phyloP scores from a whole-genome alignment of 1,284 basidiomycete genomes.

The Vanrija pseudolonga region DNA sequence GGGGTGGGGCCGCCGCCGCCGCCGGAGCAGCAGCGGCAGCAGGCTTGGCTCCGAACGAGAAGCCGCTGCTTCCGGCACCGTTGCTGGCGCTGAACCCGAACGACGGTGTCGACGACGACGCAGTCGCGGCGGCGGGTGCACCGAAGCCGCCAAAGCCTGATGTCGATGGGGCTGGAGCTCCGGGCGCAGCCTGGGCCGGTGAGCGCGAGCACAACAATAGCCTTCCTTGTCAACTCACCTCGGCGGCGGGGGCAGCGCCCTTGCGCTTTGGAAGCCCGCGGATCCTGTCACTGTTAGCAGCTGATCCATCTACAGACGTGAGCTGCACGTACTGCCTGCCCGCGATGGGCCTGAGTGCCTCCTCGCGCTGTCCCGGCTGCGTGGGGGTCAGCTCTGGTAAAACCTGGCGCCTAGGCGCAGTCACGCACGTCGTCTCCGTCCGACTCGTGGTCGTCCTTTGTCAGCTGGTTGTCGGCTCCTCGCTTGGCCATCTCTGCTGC shows the following conservation, averaged over 20 bases:
- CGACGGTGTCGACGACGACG: background rate
- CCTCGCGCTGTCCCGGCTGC: conserved; percentile 33
- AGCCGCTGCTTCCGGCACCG: background rate
- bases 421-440: conserved; percentile 47
- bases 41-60: conserved; percentile 3
- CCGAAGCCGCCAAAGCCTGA: background rate
- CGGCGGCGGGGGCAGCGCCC: conserved; percentile 14
- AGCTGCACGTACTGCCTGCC: conserved; percentile 36
- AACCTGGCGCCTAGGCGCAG: background rate
- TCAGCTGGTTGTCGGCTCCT: conserved; percentile 66
- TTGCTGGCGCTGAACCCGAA: conserved; percentile 19
- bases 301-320: no score
- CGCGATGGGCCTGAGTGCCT: conserved; percentile 33
- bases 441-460: conserved; percentile 56
- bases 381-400: conserved; percentile 12
- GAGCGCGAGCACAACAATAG: background rate
- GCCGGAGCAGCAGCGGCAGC: conserved; percentile 7
- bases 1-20: conserved; percentile 12
- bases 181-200: conserved; percentile 3
- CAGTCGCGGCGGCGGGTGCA: conserved; percentile 1
- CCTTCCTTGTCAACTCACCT: background rate
- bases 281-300: conserved; percentile 35
- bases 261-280: conserved; percentile 48
- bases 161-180: conserved; percentile 4
- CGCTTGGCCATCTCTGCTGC: conserved; percentile 58